A percentile compares a stretch with the other conserved stretches of the same genome.
Conservation (phyloP, 805 yeast species). For the Myxozyma vanderwaltii region DNA sequence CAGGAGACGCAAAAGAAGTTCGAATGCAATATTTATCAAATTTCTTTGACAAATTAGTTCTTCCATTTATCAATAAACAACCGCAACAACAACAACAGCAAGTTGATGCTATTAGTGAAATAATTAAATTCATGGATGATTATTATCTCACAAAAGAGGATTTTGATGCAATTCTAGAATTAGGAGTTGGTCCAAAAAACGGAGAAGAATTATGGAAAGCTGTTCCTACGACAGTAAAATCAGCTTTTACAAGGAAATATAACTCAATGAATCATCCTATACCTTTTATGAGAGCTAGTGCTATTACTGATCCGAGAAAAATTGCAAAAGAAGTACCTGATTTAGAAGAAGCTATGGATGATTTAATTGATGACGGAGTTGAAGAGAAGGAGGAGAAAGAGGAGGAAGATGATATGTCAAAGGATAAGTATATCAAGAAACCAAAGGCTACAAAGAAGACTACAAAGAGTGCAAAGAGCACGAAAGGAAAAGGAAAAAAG, state of each 20-base stretch:
- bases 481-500: conserved; percentile 16
- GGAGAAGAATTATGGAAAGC: conserved; percentile 56
- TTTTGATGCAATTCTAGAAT: conserved; percentile 85
- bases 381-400: conserved; percentile 45
- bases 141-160: conserved; percentile 88
- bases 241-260: conserved; percentile 84
- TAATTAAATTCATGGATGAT: conserved; percentile 74
- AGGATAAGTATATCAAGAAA: conserved; percentile 64
- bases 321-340: conserved; percentile 53
- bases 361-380: conserved; percentile 56
- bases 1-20: conserved; percentile 72
- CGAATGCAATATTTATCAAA: conserved; percentile 69
- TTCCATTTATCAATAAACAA: too few species aligned
- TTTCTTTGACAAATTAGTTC: conserved; percentile 56
- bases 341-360: conserved; percentile 57
- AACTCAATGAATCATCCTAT: conserved; percentile 78
- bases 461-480: conserved; percentile 38
- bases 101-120: conserved; percentile 55
- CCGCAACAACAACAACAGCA: conserved; percentile 54
- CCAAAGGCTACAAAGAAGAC: too few species aligned
- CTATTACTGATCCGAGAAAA: conserved; percentile 45
- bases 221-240: conserved; percentile 74
- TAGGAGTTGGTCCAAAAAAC: conserved; percentile 64
- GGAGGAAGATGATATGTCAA: conserved; percentile 50
- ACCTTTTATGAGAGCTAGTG: conserved; percentile 62